Evolutionary conservation across 2,329 filamentous ascomycete species (phyloP), one percentile per base, ranked within the genome.

Genomic region (Acrocalymma vagum): DNA sequence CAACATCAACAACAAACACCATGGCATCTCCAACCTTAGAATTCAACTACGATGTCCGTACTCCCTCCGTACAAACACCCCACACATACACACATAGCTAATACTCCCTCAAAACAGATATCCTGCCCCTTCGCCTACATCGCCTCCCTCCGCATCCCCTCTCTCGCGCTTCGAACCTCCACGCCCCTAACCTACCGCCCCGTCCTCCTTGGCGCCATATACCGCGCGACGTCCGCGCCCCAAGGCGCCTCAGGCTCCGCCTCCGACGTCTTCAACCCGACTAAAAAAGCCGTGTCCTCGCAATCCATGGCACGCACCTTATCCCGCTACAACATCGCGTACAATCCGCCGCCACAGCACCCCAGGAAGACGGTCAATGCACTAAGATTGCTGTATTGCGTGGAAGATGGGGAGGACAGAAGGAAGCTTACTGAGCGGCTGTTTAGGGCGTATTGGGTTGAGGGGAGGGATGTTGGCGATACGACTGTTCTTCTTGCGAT

Each of bases 91-190:
- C 29, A 10, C 11, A 30, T 16, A 11, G 27, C 18, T 17, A 7
- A 6, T n/a, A 18, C 13, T 21, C 16, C 16, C 29, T 29, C n/a
- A 41, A 3, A 18, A 5, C 25, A 58, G 54, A 68, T 69, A 18
- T 68, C 65, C 7, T 69, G 65, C 29, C 65, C 65, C 5, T 68
- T 67, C 34, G 65, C 65, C n/a, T 69, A 69, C 49, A 69, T 69
- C 35, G 65, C 65, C 9, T 67, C 62, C 6, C 67, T 62, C 2
- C 61, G 63, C 17, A 45, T 69, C 4, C 41, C 57, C 39, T 45
- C 55, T 2, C 62, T 69, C 22, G 62, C 63, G 8, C 28, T 46
- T 10, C 63, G 63, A 9, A 63, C 63, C 9, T 38, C 44, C 10
- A 47, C 62, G 16, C 53, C 23, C 10, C 37, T 69, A 0, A 42